Evolutionary conservation across 441 rosid genomes (phyloP).

Genomic region (Manihot esculenta): DNA sequence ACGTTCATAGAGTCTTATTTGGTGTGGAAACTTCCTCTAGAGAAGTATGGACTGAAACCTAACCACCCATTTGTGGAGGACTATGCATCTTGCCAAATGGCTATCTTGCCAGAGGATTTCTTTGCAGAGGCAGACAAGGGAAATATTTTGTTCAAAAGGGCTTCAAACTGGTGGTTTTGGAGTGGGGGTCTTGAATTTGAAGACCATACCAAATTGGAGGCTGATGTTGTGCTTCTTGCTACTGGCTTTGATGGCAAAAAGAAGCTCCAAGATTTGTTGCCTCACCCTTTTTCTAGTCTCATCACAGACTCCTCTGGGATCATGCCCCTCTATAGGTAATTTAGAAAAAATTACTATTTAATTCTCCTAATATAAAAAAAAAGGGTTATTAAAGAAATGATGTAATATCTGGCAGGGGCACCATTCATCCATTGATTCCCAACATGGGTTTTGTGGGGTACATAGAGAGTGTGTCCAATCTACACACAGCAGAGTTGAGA

Average conservation of each 20-base stretch:
- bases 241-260: constrained; percentile 52
- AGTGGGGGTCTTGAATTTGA: constrained; percentile 47
- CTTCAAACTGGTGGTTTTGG: constrained; percentile 56
- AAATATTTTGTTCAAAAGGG: constrained; percentile 45
- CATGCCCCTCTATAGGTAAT: constrained; percentile 59
- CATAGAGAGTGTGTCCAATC: constrained; percentile 49
- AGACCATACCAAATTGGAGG: constrained; percentile 45
- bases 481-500: constrained; percentile 52
- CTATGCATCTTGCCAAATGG: constrained; percentile 64
- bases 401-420: constrained; percentile 35
- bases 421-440: constrained; percentile 58
- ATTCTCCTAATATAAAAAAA: no score
- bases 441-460: constrained; percentile 64
- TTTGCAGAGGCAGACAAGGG: constrained; percentile 56
- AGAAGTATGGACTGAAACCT: constrained; percentile 52
- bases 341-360: no score
- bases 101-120: constrained; percentile 55
- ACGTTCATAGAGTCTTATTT: constrained; percentile 56
- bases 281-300: constrained; percentile 41
- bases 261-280: constrained; percentile 44
- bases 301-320: constrained; percentile 35
- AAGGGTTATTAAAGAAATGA: background rate
- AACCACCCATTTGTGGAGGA: constrained; percentile 60
- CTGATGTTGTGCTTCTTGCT: constrained; percentile 58
- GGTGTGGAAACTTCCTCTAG: constrained; percentile 46